Evolutionary conservation across 2,329 filamentous ascomycete genomes (phyloP), one percentile per base, ranked within the genome.

Genomic region (Ophiostoma angusticollis): DNA sequence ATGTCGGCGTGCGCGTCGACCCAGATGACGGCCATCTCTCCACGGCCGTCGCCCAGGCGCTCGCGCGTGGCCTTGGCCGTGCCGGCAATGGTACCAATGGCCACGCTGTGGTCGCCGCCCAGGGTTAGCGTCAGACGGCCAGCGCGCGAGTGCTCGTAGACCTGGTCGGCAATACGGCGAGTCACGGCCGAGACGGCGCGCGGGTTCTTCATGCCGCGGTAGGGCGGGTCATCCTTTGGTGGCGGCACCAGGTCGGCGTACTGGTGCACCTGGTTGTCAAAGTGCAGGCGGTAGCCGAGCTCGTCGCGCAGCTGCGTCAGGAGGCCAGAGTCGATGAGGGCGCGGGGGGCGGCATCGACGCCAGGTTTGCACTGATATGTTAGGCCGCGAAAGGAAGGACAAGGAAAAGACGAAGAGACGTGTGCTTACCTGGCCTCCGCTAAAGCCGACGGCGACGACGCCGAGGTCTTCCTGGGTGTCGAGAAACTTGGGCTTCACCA

Each of bases 1-100:
- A 98, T 95, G 60, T 98, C 91, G 39, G 89, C 81, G 61, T 98
- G 91, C 19, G 91, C 91, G 61, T 98, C 91, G 23, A 98, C 91
- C 91, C 91, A 98, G 58, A 98, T 93, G 42, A 98, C 84, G 11
- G 86, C 91, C 46, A 95, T 78, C 52, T 96, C 89, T 40, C 80
- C 72, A 19, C 33, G 19, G 23, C 23, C n/a, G 18, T 29, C 23
- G 31, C 67, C 75, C 43, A 93, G 65, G 14, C 89, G 68, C 68
- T 98, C 87, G 42, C 84, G 76, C 29, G 84, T 79, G 0, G 89
- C 91, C 64, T 80, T 84, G 25, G 87, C 84, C 1, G 81, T 84
- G 29, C 91, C 91, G 21, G 81, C 80, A 50, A 98, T 77, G 34
- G 85, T 93, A 46, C 91, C 91, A 51, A 98, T 93, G 46, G 91